These are phyloP conservation scores for Coemansia javaensis DNA, from an alignment of 192 early-diverging fungal genomes.

Conservation along the genomic window DNA sequence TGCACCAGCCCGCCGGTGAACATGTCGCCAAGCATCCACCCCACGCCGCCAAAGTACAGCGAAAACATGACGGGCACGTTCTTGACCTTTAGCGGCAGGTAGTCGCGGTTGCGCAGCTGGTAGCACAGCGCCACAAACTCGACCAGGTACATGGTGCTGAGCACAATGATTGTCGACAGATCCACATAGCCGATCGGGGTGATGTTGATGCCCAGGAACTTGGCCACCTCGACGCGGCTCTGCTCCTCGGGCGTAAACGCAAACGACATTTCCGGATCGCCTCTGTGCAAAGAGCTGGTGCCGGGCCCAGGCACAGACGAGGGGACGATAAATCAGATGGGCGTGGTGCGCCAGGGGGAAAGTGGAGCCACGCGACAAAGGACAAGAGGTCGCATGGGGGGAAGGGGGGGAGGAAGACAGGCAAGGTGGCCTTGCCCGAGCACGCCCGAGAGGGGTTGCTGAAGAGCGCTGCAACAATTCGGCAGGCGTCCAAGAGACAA, in stretches of 20 bases:
- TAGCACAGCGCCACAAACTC: conserved; percentile 38
- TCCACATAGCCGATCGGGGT: conserved; percentile 39
- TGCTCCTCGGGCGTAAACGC: conserved; percentile 24
- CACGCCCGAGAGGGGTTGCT: no score
- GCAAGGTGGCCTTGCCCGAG: no score
- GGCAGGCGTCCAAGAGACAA: no score
- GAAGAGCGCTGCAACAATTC: no score
- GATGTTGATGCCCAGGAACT: conserved; percentile 26
- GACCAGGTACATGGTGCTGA: conserved; percentile 30
- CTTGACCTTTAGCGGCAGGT: conserved; percentile 36
- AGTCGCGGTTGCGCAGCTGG: conserved; percentile 31
- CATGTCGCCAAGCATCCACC: conserved; percentile 37
- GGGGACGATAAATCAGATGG: no score
- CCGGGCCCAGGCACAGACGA: no score
- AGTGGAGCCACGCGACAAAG: no score
- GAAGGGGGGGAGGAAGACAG: no score
- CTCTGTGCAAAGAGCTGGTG: no score
- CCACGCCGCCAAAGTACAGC: conserved; percentile 23
- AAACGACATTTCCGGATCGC: conserved; percentile 34
- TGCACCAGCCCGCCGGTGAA: conserved; percentile 38
- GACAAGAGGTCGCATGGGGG: no score
- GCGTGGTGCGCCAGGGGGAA: no score
- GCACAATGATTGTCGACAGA: conserved; percentile 32
- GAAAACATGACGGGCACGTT: conserved; percentile 43
- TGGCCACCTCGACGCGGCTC: conserved; percentile 20